These are phyloP conservation scores for Musa beccarii DNA, from an alignment of 176 grass and related monocot species.

Conservation along the genomic window DNA sequence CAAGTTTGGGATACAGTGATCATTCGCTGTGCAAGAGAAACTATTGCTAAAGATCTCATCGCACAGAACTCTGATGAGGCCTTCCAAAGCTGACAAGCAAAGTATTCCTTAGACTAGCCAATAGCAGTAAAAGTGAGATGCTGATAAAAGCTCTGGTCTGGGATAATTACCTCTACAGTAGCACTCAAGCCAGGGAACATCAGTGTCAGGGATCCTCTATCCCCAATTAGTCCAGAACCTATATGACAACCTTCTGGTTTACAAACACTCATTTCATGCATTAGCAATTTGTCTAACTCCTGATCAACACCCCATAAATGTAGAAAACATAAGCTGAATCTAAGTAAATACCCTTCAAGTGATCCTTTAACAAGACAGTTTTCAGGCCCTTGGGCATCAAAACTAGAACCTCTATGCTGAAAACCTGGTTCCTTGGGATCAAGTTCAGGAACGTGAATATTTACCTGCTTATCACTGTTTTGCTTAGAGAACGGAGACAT, in stretches of 20 bases:
- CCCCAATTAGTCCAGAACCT: constrained; percentile 63
- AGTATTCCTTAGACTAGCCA: not conserved
- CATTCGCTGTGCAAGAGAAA: constrained; percentile 91
- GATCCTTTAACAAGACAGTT: constrained; percentile 63
- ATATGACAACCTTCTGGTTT: constrained; percentile 85
- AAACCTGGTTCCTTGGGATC: constrained; percentile 18
- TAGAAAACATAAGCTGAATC: constrained; percentile 93
- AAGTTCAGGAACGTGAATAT: constrained; percentile 37
- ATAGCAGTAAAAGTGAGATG: not conserved
- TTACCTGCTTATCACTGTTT: constrained; percentile 29
- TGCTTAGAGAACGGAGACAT: constrained; percentile 49
- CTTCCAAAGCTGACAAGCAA: constrained; percentile 74
- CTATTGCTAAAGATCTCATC: constrained; percentile 85
- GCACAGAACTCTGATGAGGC: constrained; percentile 88
- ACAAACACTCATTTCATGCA: constrained; percentile 89
- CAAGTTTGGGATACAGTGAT: constrained; percentile 75
- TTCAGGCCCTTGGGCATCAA: constrained; percentile 37
- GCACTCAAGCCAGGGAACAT: constrained; percentile 81
- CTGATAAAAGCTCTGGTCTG: not conserved
- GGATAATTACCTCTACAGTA: constrained; percentile 67
- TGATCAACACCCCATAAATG: constrained; percentile 87
- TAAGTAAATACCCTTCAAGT: constrained; percentile 64
- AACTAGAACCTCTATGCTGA: constrained; percentile 25
- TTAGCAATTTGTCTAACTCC: constrained; percentile 76
- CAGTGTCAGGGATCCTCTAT: constrained; percentile 75